These are phyloP conservation scores for Aspergillus fischeri DNA, from an alignment of 2,329 filamentous ascomycete genomes.

Conservation along the genomic window DNA sequence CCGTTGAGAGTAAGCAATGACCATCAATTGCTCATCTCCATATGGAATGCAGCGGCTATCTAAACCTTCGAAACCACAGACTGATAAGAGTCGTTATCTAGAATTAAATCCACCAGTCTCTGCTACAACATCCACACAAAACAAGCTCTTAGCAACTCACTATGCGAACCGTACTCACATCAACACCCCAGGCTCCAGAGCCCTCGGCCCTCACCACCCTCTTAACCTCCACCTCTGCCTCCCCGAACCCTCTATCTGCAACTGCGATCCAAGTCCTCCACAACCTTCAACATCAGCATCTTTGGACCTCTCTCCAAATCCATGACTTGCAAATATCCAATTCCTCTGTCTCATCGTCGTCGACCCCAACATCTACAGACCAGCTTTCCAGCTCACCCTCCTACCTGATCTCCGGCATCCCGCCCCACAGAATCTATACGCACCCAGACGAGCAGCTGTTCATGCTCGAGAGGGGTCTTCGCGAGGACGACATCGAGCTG, in stretches of 20 bases:
- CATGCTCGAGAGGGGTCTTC: constrained; percentile 50
- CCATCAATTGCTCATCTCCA: no score
- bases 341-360: constrained; percentile 7
- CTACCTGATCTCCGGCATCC: constrained; percentile 58
- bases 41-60: no score
- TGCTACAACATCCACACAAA: background rate
- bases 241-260: constrained; percentile 31
- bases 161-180: background rate
- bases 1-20: background rate
- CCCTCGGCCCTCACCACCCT: constrained; percentile 41
- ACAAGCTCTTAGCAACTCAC: background rate
- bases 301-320: constrained; percentile 55
- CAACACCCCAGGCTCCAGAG: constrained; percentile 11
- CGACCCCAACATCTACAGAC: background rate
- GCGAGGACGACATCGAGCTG: constrained; percentile 43
- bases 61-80: background rate
- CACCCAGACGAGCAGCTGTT: constrained; percentile 63
- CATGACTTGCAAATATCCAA: constrained; percentile 36
- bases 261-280: constrained; percentile 58
- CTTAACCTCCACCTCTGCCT: constrained; percentile 28
- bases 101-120: background rate
- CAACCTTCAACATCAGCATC: constrained; percentile 61
- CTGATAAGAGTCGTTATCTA: background rate
- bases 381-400: constrained; percentile 31
- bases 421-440: constrained; percentile 57